Conservation (phyloP, 1,284 basidiomycete species). For the Cutaneotrichosporon cavernicola region DNA sequence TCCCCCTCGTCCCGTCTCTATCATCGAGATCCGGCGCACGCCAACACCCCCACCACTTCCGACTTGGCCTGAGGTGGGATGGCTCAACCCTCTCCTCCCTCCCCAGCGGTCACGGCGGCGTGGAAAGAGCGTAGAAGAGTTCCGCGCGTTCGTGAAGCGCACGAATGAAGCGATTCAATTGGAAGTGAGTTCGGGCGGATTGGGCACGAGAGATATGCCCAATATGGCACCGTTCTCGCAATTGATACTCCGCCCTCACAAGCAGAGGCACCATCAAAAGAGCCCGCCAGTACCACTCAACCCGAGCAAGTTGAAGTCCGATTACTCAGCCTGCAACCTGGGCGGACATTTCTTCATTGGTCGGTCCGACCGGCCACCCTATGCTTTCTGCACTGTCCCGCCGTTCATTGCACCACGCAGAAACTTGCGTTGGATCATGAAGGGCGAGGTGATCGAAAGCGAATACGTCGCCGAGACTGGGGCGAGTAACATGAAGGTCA, state of each 20-base stretch:
- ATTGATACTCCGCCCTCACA: too few relatives aligned
- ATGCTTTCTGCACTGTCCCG: slow-evolving; percentile 2
- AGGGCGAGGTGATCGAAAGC: background rate
- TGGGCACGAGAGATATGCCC: too few relatives aligned
- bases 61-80: background rate
- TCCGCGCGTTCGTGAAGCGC: background rate
- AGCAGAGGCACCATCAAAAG: too few relatives aligned
- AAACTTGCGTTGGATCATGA: background rate
- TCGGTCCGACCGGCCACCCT: slow-evolving; percentile 1
- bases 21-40: background rate
- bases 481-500: background rate
- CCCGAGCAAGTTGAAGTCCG: background rate
- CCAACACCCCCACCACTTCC: background rate
- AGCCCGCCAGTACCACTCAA: too few relatives aligned
- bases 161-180: background rate
- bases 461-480: background rate
- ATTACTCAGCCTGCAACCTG: background rate
- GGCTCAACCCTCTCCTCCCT: background rate
- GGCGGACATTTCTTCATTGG: slow-evolving; percentile 9
- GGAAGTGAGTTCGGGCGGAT: background rate
- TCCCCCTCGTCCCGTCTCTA: background rate
- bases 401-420: background rate
- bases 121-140: background rate
- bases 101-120: background rate
- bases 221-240: too few relatives aligned